A percentile compares a stretch with the other conserved stretches of the same genome.
phyloP scores from a whole-genome alignment of 768 basidiomycete genomes.

The Mycena epipterygia region DNA sequence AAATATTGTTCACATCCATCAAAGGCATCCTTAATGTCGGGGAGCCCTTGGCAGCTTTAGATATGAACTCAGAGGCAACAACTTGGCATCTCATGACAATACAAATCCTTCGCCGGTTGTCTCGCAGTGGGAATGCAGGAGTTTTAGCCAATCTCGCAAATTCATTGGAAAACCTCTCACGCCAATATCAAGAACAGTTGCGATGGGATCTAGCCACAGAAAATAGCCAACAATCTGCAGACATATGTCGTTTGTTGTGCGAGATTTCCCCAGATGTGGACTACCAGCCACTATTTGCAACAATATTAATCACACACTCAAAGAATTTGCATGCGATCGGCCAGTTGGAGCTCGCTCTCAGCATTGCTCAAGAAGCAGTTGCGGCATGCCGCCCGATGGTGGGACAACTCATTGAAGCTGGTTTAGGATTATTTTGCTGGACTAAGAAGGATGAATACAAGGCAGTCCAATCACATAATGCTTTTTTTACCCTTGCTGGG shows the following conservation, averaged over 20 bases:
- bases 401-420: neutral
- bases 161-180: neutral
- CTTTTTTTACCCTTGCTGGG: too few species aligned
- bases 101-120: neutral
- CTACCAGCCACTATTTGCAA: too few species aligned
- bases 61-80: neutral
- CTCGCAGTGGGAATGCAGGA: neutral
- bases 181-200: neutral
- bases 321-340: neutral
- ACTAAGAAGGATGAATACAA: neutral
- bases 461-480: neutral
- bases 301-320: neutral
- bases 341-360: neutral
- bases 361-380: constrained; percentile 9
- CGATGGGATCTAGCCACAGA: neutral
- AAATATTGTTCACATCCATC: neutral
- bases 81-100: neutral
- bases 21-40: neutral
- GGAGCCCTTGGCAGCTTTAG: neutral
- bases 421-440: neutral
- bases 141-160: neutral
- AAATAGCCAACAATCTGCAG: neutral
- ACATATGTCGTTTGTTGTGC: neutral
- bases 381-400: neutral
- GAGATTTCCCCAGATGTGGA: neutral